phyloP scores from a whole-genome alignment of 2,329 filamentous ascomycete species.

The Trichoderma sp. region DNA sequence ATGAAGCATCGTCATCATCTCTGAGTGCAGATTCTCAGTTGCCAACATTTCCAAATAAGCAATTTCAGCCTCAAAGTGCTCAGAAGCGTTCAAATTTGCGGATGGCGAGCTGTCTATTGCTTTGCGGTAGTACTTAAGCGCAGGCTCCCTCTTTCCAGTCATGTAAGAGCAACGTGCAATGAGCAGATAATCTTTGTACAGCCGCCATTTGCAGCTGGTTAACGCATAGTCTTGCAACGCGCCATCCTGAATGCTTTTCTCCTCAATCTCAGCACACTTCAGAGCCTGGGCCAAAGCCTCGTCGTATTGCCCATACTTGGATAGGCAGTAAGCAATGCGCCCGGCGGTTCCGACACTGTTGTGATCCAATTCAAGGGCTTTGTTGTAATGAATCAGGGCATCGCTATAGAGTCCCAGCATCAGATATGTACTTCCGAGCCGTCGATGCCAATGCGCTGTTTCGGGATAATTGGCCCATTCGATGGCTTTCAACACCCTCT shows the following conservation, averaged over 20 bases:
- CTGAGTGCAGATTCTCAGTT: slow-evolving; percentile 35
- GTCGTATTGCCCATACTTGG: slow-evolving; percentile 34
- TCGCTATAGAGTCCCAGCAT: slow-evolving; percentile 35
- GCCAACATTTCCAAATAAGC: slow-evolving; percentile 38
- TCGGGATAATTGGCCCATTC: slow-evolving; percentile 37
- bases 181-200: slow-evolving; percentile 41
- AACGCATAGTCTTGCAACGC: slow-evolving; percentile 27
- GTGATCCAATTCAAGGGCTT: slow-evolving; percentile 36
- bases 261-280: slow-evolving; percentile 37
- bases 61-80: slow-evolving; percentile 39
- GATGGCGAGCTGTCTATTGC: slow-evolving; percentile 33
- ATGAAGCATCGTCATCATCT: slow-evolving; percentile 37
- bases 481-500: slow-evolving; percentile 36
- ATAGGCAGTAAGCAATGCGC: slow-evolving; percentile 42
- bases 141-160: slow-evolving; percentile 31
- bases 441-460: slow-evolving; percentile 38
- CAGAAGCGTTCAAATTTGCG: slow-evolving; percentile 28
- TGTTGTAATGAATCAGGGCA: slow-evolving; percentile 37
- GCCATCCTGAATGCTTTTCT: slow-evolving; percentile 29
- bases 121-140: slow-evolving; percentile 37
- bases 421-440: slow-evolving; percentile 41
- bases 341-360: slow-evolving; percentile 40
- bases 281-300: slow-evolving; percentile 37
- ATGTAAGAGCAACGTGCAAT: slow-evolving; percentile 38
- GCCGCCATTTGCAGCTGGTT: slow-evolving; percentile 36